Conservation (phyloP, 164 flowering plant genomes). For the Santalum album region DNA sequence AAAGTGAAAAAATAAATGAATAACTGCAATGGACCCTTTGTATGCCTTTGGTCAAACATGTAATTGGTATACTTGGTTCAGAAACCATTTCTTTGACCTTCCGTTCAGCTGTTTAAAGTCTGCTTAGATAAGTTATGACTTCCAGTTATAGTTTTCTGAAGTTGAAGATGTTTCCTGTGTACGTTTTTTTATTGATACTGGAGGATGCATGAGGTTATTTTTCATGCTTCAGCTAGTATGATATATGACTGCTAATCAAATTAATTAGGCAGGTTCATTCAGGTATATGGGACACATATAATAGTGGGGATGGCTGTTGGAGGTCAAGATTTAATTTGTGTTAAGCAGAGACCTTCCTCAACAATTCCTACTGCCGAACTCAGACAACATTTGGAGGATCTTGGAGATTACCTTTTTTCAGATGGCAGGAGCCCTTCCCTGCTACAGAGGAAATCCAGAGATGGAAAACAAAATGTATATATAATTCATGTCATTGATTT, state of each 20-base stretch:
- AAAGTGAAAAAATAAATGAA: no score
- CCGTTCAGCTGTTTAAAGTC: no score
- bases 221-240: no score
- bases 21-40: no score
- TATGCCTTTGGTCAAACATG: no score
- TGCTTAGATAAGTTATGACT: no score
- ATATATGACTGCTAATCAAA: constrained; percentile 11
- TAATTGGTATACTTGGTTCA: no score
- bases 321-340: constrained; percentile 78
- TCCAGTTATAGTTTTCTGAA: no score
- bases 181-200: neutral
- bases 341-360: constrained; percentile 63
- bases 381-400: constrained; percentile 64
- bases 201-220: neutral
- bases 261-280: constrained; percentile 60
- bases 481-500: neutral
- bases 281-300: constrained; percentile 79
- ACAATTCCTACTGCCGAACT: constrained; percentile 64
- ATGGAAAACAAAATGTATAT: constrained; percentile 44
- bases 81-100: no score
- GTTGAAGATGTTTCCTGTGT: no score
- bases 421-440: constrained; percentile 53
- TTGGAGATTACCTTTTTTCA: constrained; percentile 73
- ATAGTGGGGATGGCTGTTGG: constrained; percentile 81
- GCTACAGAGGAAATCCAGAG: constrained; percentile 40